Evolutionary conservation across 495 filamentous ascomycete species (phyloP), one percentile per base, ranked within the genome.

Genomic region (Beverwykella pulmonaria): DNA sequence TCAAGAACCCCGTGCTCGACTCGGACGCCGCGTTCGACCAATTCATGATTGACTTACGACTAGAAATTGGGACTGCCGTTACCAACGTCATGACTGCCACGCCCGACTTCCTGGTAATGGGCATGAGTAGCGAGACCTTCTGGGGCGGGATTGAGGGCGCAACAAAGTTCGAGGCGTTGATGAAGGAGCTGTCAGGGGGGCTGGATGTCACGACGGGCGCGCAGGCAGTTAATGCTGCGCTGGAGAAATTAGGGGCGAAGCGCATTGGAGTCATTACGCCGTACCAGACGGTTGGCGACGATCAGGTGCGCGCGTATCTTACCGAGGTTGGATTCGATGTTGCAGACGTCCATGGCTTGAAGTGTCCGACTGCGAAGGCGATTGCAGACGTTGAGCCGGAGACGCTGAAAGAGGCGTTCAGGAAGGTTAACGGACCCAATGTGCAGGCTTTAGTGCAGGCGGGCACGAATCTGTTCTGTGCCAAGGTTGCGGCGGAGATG

Each of bases 101-200:
- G n/a, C 63, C 56, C 39, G 63, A 67, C 47, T 67, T 26, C 63
- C 23, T 60, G 26, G 63, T 67, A 15, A 52, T 67, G 63, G 63
- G 63, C 9, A 67, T 67, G 56, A 58, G 36, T 22, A 52, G 47
- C 1, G 55, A 67, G 47, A 53, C 63, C 3, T 67, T 67, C 55
- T 60, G 63, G 63, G 55, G 63, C 2, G 63, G 63, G 0, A 67
- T 34, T 20, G 46, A n/a, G 22, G 63, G 63, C 4, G 63, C 55
- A 3, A 30, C 54, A 4, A 52, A 59, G 34, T 67, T 67, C 46
- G 56, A 59, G 29, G 56, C 41, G 15, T 29, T 48, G 27, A 67
- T 67, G 63, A 60, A 53, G 55, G 63, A 60, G 22, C 63, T 60
- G 10, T 67, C 44, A 26, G 61, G 61, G 1, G 61, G 61, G 1